Conservation (phyloP, 345 rosid species). For the Ceriops zippeliana region DNA sequence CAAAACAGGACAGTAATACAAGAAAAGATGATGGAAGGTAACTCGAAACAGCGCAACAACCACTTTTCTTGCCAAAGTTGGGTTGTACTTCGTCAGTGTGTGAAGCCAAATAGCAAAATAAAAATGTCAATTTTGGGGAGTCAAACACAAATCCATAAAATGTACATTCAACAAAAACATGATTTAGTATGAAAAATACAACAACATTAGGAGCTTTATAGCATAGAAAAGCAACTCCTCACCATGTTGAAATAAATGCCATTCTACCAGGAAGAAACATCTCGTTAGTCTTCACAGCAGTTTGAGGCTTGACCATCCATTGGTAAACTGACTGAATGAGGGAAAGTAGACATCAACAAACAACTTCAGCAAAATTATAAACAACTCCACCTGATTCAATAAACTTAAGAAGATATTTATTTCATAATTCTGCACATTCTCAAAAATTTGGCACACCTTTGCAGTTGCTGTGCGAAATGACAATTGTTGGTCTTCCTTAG, state of each 20-base stretch:
- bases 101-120: too few relatives aligned
- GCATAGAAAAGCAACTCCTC: constrained; percentile 33
- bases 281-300: constrained; percentile 79
- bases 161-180: neutral
- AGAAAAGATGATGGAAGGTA: too few relatives aligned
- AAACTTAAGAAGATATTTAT: neutral
- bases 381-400: neutral
- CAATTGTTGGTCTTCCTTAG: constrained; percentile 74
- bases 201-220: too few relatives aligned
- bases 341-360: constrained; percentile 10
- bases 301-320: constrained; percentile 89
- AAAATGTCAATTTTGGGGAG: too few relatives aligned
- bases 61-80: too few relatives aligned
- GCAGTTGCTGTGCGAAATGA: constrained; percentile 82
- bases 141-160: neutral
- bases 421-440: constrained; percentile 3
- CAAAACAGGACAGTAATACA: too few relatives aligned
- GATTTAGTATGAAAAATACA: too few relatives aligned
- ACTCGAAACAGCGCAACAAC: too few relatives aligned
- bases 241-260: constrained; percentile 82
- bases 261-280: constrained; percentile 97
- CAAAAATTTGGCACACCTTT: constrained; percentile 46
- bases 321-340: constrained; percentile 75
- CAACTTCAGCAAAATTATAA: constrained; percentile 7
- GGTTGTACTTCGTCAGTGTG: too few relatives aligned